Conservation (phyloP, 2,329 filamentous ascomycete genomes). For the Amauroascus verrucosus region DNA sequence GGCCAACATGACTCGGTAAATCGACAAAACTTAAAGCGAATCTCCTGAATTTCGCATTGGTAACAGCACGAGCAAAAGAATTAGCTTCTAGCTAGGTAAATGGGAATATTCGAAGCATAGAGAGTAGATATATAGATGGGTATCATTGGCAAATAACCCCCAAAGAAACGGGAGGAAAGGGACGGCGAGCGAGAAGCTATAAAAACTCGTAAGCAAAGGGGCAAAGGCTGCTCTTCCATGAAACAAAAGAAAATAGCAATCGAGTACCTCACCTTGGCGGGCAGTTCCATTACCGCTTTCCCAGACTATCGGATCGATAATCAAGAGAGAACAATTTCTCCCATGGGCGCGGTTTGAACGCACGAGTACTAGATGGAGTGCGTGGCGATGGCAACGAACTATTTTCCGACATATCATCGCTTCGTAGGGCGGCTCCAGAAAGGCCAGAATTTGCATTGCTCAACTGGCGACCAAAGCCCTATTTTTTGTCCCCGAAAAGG, state of each 20-base stretch:
- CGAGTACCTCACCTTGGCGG: background rate
- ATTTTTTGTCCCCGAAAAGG: slow-evolving; percentile 4
- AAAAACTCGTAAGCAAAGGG: background rate
- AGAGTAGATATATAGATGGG: slow-evolving; percentile 2
- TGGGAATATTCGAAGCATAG: background rate
- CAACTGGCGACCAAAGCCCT: slow-evolving; percentile 9
- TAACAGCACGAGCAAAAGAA: background rate
- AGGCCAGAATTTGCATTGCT: background rate
- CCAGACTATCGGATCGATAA: slow-evolving; percentile 29
- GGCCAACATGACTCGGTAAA: too few relatives aligned
- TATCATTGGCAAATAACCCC: background rate
- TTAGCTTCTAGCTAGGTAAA: background rate
- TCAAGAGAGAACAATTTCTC: slow-evolving; percentile 37
- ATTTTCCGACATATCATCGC: slow-evolving; percentile 6
- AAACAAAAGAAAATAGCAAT: background rate
- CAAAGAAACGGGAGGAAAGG: too few relatives aligned
- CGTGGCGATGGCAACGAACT: slow-evolving; percentile 19
- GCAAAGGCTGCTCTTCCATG: background rate
- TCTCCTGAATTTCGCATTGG: background rate
- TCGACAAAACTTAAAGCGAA: background rate
- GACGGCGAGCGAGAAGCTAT: too few relatives aligned
- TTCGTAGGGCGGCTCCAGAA: slow-evolving; percentile 15
- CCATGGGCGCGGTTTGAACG: slow-evolving; percentile 28
- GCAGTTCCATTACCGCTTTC: slow-evolving; percentile 10
- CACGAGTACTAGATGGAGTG: slow-evolving; percentile 21